Base-by-base conservation (phyloP, 176 grass and related monocot genomes). In the Ensete ventricosum region DNA sequence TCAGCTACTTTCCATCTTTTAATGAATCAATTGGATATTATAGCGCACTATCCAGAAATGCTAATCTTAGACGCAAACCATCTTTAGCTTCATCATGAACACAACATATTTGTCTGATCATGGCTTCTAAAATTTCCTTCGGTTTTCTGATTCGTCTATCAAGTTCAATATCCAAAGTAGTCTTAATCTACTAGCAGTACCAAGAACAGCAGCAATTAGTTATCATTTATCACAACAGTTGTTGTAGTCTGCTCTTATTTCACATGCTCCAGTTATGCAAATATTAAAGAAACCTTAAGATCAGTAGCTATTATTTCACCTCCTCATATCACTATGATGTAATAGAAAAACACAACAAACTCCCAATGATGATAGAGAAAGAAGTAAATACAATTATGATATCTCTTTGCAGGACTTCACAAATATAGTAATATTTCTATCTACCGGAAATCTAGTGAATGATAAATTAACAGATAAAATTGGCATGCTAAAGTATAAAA, bases 1-100 rank as follows among this genome's bases (percentile, higher is more conserved):
- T 64, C 10, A 64, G 9, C 62, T 64, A 64, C 62, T 64, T 64
- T 96, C 43, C 34, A 43, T 43, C 34, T 43, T 43, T 43, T 6
- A 43, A 43, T 43, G 3, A 5, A 43, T 43, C 34, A 43, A 43
- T 43, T 43, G 34, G 34, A 43, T 43, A 43, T 43, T 43, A 43
- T 3, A 43, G 3, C 3, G 5, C 3, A 43, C 34, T 43, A 43
- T 43, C 34, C 34, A 43, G 34, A 43, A 43, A 43, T 5, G 34
- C 34, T 43, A 43, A 43, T 43, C 34, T 43, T 43, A 29, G 4
- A 43, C 0, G 4, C 34, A 43, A 43, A 43, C 34, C 34, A 43
- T 43, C 34, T 43, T 43, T 43, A 6, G 34, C 34, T 26, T 11
- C 60, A 10, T 65, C 63, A 11, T 26, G 9, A 24, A 43, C 34